phyloP scores from a whole-genome alignment of 2,329 filamentous ascomycete genomes.

The Penicillium verrucosum region DNA sequence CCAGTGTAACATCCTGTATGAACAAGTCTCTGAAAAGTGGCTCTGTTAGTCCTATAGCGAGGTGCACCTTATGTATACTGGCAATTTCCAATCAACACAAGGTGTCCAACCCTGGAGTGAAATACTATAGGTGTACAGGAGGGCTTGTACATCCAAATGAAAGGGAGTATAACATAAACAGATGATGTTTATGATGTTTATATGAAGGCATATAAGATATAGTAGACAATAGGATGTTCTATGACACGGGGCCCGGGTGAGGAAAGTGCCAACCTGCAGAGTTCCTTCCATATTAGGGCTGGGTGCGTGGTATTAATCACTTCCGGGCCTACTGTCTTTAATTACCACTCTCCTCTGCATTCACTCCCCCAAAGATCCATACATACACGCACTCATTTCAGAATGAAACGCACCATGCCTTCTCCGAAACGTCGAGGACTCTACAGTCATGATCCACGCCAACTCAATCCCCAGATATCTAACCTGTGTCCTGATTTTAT shows the following conservation, averaged over 20 bases:
- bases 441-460: too few relatives aligned
- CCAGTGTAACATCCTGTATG: neutral
- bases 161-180: too few relatives aligned
- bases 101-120: neutral
- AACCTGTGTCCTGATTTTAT: neutral
- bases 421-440: neutral
- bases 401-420: neutral
- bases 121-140: neutral
- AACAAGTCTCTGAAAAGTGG: neutral
- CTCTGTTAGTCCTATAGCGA: neutral
- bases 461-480: neutral
- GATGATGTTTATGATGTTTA: neutral
- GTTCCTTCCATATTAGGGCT: neutral
- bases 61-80: too few relatives aligned
- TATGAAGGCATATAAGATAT: too few relatives aligned
- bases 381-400: neutral
- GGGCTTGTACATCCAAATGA: neutral
- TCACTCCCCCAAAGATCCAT: fast-evolving
- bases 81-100: neutral
- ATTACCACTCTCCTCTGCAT: neutral
- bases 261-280: neutral
- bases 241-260: neutral
- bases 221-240: neutral
- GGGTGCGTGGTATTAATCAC: neutral
- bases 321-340: too few relatives aligned